Evolutionary conservation across 1,284 basidiomycete species (phyloP), one percentile per base, ranked within the genome.

Genomic region (Fomitopsis schrenkii): DNA sequence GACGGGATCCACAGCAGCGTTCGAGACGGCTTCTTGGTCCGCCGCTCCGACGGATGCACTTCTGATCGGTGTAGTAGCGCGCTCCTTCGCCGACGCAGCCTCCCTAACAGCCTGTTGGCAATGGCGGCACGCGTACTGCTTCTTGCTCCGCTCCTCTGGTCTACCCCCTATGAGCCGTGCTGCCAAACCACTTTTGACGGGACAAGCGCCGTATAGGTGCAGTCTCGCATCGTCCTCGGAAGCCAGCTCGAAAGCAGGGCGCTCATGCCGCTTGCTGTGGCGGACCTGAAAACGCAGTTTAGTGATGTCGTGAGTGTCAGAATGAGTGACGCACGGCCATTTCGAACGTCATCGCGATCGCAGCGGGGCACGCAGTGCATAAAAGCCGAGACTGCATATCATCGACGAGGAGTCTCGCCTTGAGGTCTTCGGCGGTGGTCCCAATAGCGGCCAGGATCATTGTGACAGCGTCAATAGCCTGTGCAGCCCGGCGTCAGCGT

Each of bases 191-290:
- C 64, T 64, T 44, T 73, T 66, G 28, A 79, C 64, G 3, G 73
- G 72, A 55, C 67, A 65, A 9, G 55, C 42, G 42, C 69, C 44
- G 38, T 71, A 50, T 0, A 45, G 30, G 19, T 55, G 55, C 1
- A 42, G 14, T 15, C 40, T 58, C 15, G 45, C 26, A 3, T 67
- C 70, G 14, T 76, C 73, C n/a, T 60, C 59, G 8, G 36, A 57
- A 0, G 72, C n/a, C 22, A 83, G 7, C 1, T 65, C 63, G 14
- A 88, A 64, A 28, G 78, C 59, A 80, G 85, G 84, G 14, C 74
- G 66, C 0, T 84, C 80, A 66, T 91, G 88, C 26, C 89, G 81
- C 64, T 84, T 83, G 46, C 79, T 80, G 70, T 91, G 88, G 0
- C 82, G 82, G 48, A 82, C 70, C 87, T 90, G 59, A 33, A 17